Conservation (phyloP, 805 yeast species). For the Candida lessepsii region DNA sequence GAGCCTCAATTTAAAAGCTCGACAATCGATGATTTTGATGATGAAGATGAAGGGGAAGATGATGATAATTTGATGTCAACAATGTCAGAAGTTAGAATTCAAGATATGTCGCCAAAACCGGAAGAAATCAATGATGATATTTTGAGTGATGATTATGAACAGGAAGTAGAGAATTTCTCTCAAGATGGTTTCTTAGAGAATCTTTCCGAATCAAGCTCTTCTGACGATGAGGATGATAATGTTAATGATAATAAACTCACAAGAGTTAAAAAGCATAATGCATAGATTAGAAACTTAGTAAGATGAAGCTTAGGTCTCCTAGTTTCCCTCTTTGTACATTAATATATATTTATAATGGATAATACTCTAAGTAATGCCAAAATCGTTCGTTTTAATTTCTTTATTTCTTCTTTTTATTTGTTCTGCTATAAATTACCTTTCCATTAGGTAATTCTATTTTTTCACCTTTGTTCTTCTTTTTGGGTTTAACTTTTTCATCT, state of each 20-base stretch:
- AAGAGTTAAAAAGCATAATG: conserved; percentile 40
- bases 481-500: conserved; percentile 21
- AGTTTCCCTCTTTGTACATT: background rate
- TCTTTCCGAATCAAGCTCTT: conserved; percentile 45
- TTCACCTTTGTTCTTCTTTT: conserved; percentile 39
- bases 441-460: conserved; percentile 60
- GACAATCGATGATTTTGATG: conserved; percentile 6
- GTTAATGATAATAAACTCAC: conserved; percentile 36
- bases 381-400: background rate
- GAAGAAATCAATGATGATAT: conserved; percentile 20
- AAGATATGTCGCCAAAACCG: conserved; percentile 34
- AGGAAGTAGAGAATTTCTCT: conserved; percentile 24
- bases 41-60: conserved; percentile 18
- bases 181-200: conserved; percentile 37
- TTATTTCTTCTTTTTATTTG: conserved; percentile 6
- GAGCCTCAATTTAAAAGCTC: background rate
- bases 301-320: too few relatives aligned
- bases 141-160: conserved; percentile 28
- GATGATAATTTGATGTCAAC: conserved; percentile 20
- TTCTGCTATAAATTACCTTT: conserved; percentile 46
- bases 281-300: too few relatives aligned
- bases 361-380: background rate
- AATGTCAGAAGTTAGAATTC: conserved; percentile 21
- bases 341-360: conserved; percentile 5
- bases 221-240: conserved; percentile 22